Evolutionary conservation across 1,284 basidiomycete species (phyloP).

Genomic region (Fomitopsis palustris): DNA sequence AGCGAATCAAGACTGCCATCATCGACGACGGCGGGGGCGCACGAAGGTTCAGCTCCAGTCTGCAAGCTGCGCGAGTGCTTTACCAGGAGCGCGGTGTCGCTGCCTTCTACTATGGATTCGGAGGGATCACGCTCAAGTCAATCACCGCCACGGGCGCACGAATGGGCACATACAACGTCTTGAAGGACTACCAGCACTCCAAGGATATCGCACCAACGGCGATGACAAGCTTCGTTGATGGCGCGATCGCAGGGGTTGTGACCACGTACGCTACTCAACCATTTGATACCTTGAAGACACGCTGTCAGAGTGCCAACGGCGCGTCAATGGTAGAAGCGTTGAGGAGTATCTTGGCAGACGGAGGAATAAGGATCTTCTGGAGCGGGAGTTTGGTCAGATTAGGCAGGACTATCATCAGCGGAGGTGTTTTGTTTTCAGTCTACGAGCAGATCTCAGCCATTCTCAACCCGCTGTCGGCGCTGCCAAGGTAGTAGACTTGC

Average conservation of each 20-base stretch:
- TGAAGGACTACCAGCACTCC: constrained; percentile 1
- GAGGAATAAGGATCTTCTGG: not conserved
- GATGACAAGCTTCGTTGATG: not conserved
- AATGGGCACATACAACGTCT: constrained; percentile 1
- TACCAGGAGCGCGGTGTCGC: not conserved
- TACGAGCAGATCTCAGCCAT: not conserved
- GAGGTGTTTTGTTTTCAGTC: not conserved
- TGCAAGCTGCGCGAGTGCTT: not conserved
- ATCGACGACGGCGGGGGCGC: not conserved
- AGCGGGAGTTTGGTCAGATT: not conserved
- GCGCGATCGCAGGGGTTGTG: not conserved
- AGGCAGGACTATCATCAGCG: not conserved
- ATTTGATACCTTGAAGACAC: not conserved
- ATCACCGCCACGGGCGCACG: not conserved
- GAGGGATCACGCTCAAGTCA: not conserved
- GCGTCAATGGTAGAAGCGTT: not conserved
- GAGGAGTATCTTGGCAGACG: not conserved
- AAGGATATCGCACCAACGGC: not conserved
- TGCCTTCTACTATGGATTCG: not conserved
- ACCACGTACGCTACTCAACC: not conserved
- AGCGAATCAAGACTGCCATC: not conserved
- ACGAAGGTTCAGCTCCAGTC: not conserved
- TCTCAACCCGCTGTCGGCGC: not conserved
- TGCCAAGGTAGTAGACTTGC: not conserved
- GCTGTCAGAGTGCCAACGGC: not conserved